Percentiles rank a stretch among this genome's conserved stretches.
Evolutionary conservation across 108 stramenopile species (phyloP).

Genomic region (Licmophora abbreviata): DNA sequence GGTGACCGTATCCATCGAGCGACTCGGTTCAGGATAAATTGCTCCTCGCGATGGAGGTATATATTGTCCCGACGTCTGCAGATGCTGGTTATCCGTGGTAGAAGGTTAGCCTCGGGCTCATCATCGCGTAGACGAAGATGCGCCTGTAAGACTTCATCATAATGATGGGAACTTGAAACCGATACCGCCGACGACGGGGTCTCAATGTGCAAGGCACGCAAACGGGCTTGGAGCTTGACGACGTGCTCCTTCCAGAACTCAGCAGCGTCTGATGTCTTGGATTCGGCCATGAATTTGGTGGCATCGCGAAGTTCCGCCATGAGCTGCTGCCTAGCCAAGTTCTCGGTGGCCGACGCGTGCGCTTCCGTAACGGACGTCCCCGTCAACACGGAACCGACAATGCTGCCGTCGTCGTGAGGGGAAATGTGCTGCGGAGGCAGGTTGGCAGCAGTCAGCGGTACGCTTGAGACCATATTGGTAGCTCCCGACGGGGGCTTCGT

Average conservation of each 20-base stretch:
- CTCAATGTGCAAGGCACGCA: constrained; percentile 28
- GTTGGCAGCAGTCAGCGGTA: no score
- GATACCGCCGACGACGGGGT: background rate
- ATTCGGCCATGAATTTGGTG: constrained; percentile 51
- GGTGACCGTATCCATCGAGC: background rate
- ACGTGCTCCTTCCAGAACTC: constrained; percentile 73
- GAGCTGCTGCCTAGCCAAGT: constrained; percentile 52
- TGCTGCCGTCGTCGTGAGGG: background rate
- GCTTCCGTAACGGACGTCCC: background rate
- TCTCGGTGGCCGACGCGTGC: constrained; percentile 19
- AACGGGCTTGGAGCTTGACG: constrained; percentile 44
- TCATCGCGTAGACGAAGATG: no score
- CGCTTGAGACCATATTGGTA: no score
- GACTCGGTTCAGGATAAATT: background rate
- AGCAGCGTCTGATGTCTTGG: constrained; percentile 61
- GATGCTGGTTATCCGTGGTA: background rate
- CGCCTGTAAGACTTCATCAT: no score
- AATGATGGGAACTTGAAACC: background rate
- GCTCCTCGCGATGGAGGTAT: background rate
- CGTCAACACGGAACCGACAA: constrained; percentile 1
- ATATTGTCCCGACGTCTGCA: background rate
- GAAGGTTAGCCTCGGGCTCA: no score
- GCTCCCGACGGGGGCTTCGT: no score
- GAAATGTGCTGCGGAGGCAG: no score
- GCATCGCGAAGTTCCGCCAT: constrained; percentile 69